Evolutionary conservation across 2,329 filamentous ascomycete species (phyloP), one percentile per base, ranked within the genome.

Genomic region (Ophiostoma fasciatum): DNA sequence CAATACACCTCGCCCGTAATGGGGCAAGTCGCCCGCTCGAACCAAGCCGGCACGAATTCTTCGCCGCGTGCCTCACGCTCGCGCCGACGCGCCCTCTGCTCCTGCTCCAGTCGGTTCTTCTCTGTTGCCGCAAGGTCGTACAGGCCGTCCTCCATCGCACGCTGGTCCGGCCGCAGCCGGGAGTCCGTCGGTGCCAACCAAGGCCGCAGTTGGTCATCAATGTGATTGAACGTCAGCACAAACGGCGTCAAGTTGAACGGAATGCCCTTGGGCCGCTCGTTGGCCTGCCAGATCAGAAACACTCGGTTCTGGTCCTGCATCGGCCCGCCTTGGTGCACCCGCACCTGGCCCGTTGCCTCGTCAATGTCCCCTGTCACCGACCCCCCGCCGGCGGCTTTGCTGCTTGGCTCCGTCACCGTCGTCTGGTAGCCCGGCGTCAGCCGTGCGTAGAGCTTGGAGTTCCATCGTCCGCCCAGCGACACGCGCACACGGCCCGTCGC

Each of bases 161-260:
- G 71, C 61, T 98, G 90, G 56, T 98, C 90, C 0, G 90, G 88
- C 21, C 90, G 71, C 22, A 94, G 64, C n/a, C 90, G 71, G 2
- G 88, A 93, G 55, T 98, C 90, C 0, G 90, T 98, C 1, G 90
- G 90, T 26, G 90, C 82, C 13, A 98, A 62, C 60, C 79, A 74
- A 5, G 78, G 72, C 35, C 61, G 64, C 14, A 98, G 66, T n/a
- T 71, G 64, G n/a, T 93, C 82, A 36, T 88, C 80, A 33, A 94
- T 68, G 46, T 87, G 83, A 58, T 98, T 98, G 45, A 98, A 78
- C 0, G 87, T 93, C 40, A 98, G 69, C 12, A 87, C 90, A 52
- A 98, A 96, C 0, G 90, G 88, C 0, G 90, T 98, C 40, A 98
- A 68, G 58, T 96, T 98, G 68, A 98, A 98, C 0, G 90, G 90